Conservation (phyloP, 441 rosid species). For the Metrosideros polymorpha region DNA sequence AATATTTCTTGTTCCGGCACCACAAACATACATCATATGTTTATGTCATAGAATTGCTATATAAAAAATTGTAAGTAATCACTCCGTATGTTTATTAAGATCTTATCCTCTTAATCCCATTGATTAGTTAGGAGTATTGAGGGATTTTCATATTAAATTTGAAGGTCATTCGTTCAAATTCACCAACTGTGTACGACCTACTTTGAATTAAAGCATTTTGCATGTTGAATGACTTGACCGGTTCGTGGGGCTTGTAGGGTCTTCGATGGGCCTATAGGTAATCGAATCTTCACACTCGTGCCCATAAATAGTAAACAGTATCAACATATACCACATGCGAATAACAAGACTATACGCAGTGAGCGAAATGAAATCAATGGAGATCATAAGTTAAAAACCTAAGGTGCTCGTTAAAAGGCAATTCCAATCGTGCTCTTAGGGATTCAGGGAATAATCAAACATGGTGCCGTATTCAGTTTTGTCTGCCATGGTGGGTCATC, state of each 20-base stretch:
- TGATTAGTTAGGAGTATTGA: background rate
- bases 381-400: no score
- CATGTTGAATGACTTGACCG: background rate
- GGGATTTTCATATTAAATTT: background rate
- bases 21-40: background rate
- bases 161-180: background rate
- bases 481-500: no score
- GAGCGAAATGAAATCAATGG: no score
- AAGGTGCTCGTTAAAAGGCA: no score
- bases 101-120: background rate
- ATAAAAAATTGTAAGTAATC: background rate
- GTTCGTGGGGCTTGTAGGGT: background rate
- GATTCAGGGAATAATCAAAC: no score
- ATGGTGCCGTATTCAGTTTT: no score
- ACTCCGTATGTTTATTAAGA: background rate
- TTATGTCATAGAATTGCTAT: background rate
- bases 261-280: background rate
- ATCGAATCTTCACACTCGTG: background rate
- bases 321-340: background rate
- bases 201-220: background rate
- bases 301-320: background rate
- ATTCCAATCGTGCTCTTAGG: no score
- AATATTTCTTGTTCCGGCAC: background rate
- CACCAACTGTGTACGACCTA: rapidly evolving
- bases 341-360: background rate